These are phyloP conservation scores for Silene coronaria DNA, from an alignment of 179 eudicot species.

Conservation along the genomic window DNA sequence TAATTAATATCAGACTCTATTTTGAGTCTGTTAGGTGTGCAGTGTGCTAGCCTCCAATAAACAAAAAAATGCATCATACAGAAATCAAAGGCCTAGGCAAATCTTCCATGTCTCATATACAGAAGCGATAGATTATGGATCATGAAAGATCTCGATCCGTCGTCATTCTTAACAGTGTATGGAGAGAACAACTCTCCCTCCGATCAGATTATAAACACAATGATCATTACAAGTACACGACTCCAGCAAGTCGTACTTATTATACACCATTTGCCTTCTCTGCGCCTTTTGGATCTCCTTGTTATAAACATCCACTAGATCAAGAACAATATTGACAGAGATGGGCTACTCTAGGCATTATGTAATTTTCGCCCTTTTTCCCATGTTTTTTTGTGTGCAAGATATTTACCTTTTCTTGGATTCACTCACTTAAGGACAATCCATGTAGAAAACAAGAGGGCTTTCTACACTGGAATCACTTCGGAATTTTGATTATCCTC, in stretches of 20 bases:
- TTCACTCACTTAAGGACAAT: not conserved
- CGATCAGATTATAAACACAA: conserved; percentile 1
- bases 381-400: not conserved
- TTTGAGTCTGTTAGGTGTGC: conserved; percentile 8
- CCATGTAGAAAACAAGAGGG: not conserved
- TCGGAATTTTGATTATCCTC: conserved; percentile 75
- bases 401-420: conserved; percentile 25
- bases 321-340: conserved; percentile 25
- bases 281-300: conserved; percentile 22
- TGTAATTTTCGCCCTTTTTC: not conserved
- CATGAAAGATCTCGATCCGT: not conserved
- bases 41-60: conserved; percentile 8
- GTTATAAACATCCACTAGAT: conserved; percentile 25
- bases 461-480: conserved; percentile 69
- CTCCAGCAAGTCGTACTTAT: conserved; percentile 18
- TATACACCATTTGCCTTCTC: conserved; percentile 24
- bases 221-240: conserved; percentile 21
- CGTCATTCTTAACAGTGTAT: not conserved
- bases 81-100: conserved; percentile 8
- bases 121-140: conserved; percentile 13
- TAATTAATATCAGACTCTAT: conserved; percentile 18
- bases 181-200: conserved; percentile 16
- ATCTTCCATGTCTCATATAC: conserved; percentile 23
- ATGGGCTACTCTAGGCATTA: not conserved
- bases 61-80: conserved; percentile 5